These are phyloP conservation scores for Albizia julibrissin DNA, from an alignment of 306 rosid species.

Conservation along the genomic window DNA sequence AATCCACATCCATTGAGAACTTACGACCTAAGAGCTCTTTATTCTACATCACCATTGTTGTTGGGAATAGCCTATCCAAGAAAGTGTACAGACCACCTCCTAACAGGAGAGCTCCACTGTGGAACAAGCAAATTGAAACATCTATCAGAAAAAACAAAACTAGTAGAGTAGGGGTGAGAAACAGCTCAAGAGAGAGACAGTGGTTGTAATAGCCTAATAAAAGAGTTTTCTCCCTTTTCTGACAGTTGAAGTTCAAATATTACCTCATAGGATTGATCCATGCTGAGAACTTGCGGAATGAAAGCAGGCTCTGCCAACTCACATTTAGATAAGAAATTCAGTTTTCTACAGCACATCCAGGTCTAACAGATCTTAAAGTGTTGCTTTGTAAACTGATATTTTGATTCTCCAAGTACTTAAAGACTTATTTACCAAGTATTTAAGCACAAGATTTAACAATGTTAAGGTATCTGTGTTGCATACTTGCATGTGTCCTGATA, in stretches of 20 bases:
- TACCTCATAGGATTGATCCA: conserved; percentile 95
- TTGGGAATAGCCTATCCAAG: conserved; percentile 86
- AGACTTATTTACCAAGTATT: neutral
- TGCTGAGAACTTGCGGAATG: conserved; percentile 86
- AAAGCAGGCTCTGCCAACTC: conserved; percentile 70
- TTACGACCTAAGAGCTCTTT: neutral
- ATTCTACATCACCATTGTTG: conserved; percentile 75
- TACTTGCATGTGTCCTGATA: neutral
- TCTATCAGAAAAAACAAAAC: conserved; percentile 29
- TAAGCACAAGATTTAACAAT: neutral
- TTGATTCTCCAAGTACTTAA: neutral
- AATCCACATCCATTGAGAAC: neutral
- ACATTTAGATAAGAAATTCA: conserved; percentile 29
- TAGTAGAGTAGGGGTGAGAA: conserved; percentile 1
- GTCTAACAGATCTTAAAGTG: neutral
- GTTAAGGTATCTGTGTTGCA: neutral
- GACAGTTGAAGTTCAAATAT: conserved; percentile 6
- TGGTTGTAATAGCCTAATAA: neutral
- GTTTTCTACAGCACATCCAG: neutral
- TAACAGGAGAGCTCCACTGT: conserved; percentile 84
- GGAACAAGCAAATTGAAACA: conserved; percentile 29
- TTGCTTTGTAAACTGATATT: neutral
- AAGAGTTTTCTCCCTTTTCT: conserved; percentile 10
- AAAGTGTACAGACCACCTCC: conserved; percentile 90
- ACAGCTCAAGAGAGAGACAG: neutral